Percentiles rank a stretch among this genome's conserved stretches.
Evolutionary conservation across 495 filamentous ascomycete genomes (phyloP).

Genomic region (Neurospora tetraspora): DNA sequence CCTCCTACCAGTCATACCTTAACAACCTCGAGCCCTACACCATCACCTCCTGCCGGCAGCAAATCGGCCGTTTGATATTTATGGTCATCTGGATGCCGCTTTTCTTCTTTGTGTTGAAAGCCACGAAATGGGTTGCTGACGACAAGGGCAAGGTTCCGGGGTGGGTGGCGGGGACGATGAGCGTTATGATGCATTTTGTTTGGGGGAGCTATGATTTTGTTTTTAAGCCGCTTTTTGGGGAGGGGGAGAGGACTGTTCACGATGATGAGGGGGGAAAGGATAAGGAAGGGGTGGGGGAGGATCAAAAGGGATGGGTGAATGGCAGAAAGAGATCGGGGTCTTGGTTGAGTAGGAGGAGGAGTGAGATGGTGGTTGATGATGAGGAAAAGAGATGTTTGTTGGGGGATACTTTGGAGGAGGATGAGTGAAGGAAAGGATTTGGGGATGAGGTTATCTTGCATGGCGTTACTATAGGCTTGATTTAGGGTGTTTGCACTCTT

Average conservation of each 20-base stretch:
- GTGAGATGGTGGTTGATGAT: conserved; percentile 6
- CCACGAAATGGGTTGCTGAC: conserved; percentile 34
- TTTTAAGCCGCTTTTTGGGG: conserved; percentile 63
- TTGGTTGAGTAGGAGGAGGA: neutral
- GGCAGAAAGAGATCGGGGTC: neutral
- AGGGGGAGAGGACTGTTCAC: conserved; percentile 69
- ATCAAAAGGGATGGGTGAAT: neutral
- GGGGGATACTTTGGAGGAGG: neutral
- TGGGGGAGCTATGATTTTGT: conserved; percentile 70
- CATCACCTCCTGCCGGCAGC: conserved; percentile 55
- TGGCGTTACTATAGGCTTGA: too few relatives aligned
- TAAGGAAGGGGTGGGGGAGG: neutral
- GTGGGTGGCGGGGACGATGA: conserved; percentile 49
- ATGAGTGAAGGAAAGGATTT: neutral
- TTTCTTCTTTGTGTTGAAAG: conserved; percentile 36
- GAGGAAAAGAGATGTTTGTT: conserved; percentile 19
- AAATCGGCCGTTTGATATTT: conserved; percentile 53
- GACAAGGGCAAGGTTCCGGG: conserved; percentile 52
- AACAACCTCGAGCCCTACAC: conserved; percentile 54
- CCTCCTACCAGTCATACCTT: conserved; percentile 63
- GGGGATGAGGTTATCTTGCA: neutral
- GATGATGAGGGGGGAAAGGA: conserved; percentile 7
- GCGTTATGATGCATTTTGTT: conserved; percentile 40
- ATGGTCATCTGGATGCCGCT: conserved; percentile 49
- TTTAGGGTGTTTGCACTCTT: too few relatives aligned